A percentile compares a stretch with the other conserved stretches of the same genome.
These are phyloP conservation scores for Suhomyces wounanorum DNA, from an alignment of 1,139 yeast genomes.

Conservation along the genomic window DNA sequence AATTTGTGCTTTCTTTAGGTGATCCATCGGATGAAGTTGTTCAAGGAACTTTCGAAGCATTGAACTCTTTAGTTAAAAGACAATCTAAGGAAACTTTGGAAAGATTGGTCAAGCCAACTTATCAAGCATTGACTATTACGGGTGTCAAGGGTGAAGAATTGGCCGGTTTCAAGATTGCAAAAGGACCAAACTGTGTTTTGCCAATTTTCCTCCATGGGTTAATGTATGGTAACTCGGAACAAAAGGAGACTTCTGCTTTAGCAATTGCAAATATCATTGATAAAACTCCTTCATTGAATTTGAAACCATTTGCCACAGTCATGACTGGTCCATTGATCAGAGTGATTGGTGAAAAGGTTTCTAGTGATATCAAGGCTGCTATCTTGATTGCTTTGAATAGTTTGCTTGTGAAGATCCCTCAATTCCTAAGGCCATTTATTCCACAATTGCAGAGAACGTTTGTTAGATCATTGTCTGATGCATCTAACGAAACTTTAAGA, in stretches of 20 bases:
- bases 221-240: conserved; percentile 87
- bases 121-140: conserved; percentile 67
- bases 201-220: conserved; percentile 95
- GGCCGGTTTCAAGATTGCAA: conserved; percentile 77
- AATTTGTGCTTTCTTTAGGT: conserved; percentile 71
- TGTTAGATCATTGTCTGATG: conserved; percentile 85
- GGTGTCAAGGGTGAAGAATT: conserved; percentile 67
- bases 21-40: conserved; percentile 69
- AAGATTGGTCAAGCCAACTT: conserved; percentile 73
- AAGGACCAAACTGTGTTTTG: conserved; percentile 83
- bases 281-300: conserved; percentile 77
- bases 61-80: conserved; percentile 64
- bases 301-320: conserved; percentile 87
- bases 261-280: conserved; percentile 89
- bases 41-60: conserved; percentile 65
- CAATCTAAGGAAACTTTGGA: conserved; percentile 79
- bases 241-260: conserved; percentile 81
- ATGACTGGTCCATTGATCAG: conserved; percentile 98
- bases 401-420: conserved; percentile 81
- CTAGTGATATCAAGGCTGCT: conserved; percentile 88
- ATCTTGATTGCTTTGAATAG: conserved; percentile 81
- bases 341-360: conserved; percentile 94
- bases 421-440: conserved; percentile 88
- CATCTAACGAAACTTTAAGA: conserved; percentile 69
- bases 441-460: conserved; percentile 98